These are phyloP conservation scores for Platanus orientalis DNA, from an alignment of 164 flowering plant species.

Conservation along the genomic window DNA sequence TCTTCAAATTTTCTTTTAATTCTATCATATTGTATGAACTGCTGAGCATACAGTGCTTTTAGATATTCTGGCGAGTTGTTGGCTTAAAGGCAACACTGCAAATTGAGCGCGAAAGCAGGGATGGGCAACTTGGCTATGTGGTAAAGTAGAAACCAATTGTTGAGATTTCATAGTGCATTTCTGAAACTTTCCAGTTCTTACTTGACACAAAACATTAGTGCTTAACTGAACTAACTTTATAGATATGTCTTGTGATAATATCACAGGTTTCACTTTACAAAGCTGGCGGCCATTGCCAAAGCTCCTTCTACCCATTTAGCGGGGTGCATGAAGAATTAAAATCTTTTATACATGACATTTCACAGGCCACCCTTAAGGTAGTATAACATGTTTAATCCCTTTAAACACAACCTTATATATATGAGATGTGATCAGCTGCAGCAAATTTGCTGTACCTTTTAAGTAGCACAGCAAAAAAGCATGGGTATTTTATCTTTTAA, in stretches of 20 bases:
- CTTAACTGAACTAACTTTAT: not conserved
- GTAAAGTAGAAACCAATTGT: constrained; percentile 28
- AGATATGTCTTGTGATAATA: constrained; percentile 10
- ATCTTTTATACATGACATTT: constrained; percentile 57
- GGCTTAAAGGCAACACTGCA: constrained; percentile 75
- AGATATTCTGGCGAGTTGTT: constrained; percentile 80
- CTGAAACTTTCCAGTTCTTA: not conserved
- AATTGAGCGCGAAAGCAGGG: constrained; percentile 65
- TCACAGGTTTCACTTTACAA: constrained; percentile 50
- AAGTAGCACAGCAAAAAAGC: too few species aligned
- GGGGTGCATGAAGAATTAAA: constrained; percentile 86
- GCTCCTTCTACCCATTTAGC: constrained; percentile 62
- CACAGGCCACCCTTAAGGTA: constrained; percentile 51
- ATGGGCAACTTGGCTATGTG: constrained; percentile 66
- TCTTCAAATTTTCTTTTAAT: not conserved
- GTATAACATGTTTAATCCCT: not conserved
- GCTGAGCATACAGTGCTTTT: constrained; percentile 7
- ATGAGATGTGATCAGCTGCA: too few species aligned
- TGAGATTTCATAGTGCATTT: not conserved
- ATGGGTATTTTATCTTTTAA: too few species aligned
- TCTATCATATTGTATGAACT: not conserved
- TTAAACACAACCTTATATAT: not conserved
- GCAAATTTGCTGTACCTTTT: too few species aligned
- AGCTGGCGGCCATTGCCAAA: constrained; percentile 49
- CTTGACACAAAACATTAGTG: not conserved